Evolutionary conservation across 192 early-diverging fungal genomes (phyloP).

Genomic region (Rhizophagus clarus): DNA sequence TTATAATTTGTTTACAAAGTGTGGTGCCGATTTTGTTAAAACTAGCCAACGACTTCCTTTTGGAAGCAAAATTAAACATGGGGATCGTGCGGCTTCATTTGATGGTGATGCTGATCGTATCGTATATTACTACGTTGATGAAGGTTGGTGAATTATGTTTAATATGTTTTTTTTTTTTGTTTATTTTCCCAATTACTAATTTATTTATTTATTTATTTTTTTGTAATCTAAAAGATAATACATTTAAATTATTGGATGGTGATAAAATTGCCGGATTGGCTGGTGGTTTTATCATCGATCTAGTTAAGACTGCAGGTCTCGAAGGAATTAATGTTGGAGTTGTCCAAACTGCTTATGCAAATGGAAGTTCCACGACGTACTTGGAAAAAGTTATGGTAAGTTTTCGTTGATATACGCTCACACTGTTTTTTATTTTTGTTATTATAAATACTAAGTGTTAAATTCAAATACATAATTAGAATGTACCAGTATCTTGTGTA

Average conservation of each 20-base stretch:
- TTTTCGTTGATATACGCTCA: background rate
- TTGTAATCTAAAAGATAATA: constrained; percentile 46
- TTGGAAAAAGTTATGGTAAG: constrained; percentile 83
- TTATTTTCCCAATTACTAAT: background rate
- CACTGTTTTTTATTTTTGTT: background rate
- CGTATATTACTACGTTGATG: constrained; percentile 91
- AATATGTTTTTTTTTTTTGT: background rate
- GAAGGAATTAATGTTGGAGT: constrained; percentile 84
- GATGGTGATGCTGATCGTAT: constrained; percentile 99
- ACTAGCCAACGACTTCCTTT: constrained; percentile 78
- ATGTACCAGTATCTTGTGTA: constrained; percentile 94
- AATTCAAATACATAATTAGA: constrained; percentile 43
- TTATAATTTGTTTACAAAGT: constrained; percentile 43
- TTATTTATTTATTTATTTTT: too few species aligned
- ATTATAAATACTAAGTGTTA: background rate
- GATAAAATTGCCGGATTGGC: constrained; percentile 98
- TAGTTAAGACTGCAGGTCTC: constrained; percentile 80
- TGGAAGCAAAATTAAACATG: constrained; percentile 63
- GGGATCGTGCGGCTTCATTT: constrained; percentile 84
- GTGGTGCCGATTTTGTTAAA: constrained; percentile 99
- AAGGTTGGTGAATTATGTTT: constrained; percentile 46
- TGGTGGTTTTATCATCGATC: constrained; percentile 91
- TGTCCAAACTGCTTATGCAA: constrained; percentile 99
- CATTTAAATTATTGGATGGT: constrained; percentile 94
- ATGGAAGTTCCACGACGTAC: constrained; percentile 94